Conservation (phyloP, 306 rosid species). For the Prinsepia uniflora region DNA sequence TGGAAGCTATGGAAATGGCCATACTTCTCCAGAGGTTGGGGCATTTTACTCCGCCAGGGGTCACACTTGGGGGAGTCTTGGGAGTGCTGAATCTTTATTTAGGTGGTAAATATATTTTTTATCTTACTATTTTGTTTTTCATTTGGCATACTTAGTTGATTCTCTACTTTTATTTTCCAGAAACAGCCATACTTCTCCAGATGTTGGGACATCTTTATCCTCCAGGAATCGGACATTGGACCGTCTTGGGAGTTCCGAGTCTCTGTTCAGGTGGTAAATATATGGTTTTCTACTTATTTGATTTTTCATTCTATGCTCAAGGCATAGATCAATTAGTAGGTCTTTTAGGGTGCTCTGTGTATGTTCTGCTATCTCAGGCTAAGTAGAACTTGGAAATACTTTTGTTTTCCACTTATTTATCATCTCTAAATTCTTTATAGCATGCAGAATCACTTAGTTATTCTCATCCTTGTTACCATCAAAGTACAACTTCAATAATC, state of each 20-base stretch:
- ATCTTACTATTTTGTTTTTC: constrained; percentile 10
- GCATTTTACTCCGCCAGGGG: constrained; percentile 39
- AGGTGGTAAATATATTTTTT: constrained; percentile 51
- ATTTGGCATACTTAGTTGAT: constrained; percentile 6
- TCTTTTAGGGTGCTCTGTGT: constrained; percentile 7
- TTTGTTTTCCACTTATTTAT: not conserved
- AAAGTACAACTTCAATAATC: constrained; percentile 34
- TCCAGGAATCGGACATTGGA: constrained; percentile 42
- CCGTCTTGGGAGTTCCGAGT: constrained; percentile 65
- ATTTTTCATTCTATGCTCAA: constrained; percentile 17
- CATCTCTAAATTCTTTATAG: constrained; percentile 14
- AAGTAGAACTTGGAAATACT: constrained; percentile 10
- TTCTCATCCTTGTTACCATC: constrained; percentile 7
- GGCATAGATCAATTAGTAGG: not conserved
- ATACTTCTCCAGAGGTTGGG: constrained; percentile 47
- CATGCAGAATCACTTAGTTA: constrained; percentile 13
- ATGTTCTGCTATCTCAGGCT: constrained; percentile 19
- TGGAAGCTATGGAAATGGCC: constrained; percentile 45
- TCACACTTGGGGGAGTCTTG: constrained; percentile 42
- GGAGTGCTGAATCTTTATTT: constrained; percentile 68
- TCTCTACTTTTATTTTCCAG: not conserved
- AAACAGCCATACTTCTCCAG: constrained; percentile 46
- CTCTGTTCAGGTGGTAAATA: constrained; percentile 67
- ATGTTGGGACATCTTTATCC: constrained; percentile 38
- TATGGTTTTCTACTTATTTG: constrained; percentile 8